A percentile compares a stretch with the other conserved stretches of the same genome.
Conservation (phyloP, 441 rosid genomes). For the Populus tomentosa region DNA sequence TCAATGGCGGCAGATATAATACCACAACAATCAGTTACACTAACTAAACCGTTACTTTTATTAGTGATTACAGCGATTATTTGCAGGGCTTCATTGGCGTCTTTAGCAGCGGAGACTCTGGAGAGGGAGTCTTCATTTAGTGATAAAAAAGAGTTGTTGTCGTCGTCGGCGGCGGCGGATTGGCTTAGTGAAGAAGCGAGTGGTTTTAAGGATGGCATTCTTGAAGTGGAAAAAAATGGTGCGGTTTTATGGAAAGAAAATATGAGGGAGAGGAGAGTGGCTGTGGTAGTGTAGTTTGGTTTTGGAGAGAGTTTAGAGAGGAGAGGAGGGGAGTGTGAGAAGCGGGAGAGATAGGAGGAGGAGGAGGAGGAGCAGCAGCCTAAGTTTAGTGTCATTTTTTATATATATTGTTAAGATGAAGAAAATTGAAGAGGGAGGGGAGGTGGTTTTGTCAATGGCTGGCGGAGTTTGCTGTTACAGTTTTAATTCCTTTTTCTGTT, state of each 20-base stretch:
- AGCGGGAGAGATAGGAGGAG: slow-evolving; percentile 31
- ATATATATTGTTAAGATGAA: not conserved
- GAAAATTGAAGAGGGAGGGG: not conserved
- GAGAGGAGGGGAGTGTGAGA: slow-evolving; percentile 20
- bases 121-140: slow-evolving; percentile 38
- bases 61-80: slow-evolving; percentile 34
- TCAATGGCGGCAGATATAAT: slow-evolving; percentile 55
- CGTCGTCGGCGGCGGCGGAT: slow-evolving; percentile 9
- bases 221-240: not conserved
- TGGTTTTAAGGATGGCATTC: slow-evolving; percentile 7
- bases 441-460: not conserved
- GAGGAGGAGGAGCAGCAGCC: slow-evolving; percentile 29
- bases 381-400: slow-evolving; percentile 41
- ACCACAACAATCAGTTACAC: slow-evolving; percentile 45
- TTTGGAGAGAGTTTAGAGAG: slow-evolving; percentile 30
- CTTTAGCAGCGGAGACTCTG: slow-evolving; percentile 47
- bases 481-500: not conserved
- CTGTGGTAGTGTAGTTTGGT: not conserved
- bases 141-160: slow-evolving; percentile 1
- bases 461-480: not conserved
- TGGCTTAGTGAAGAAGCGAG: slow-evolving; percentile 28
- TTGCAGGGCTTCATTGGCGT: slow-evolving; percentile 60
- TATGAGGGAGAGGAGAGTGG: slow-evolving; percentile 29
- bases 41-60: slow-evolving; percentile 40
- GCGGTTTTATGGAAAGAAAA: not conserved